These are phyloP conservation scores for Plasmodium coatneyi DNA, from an alignment of 169 alveolate genomes.

Conservation along the genomic window DNA sequence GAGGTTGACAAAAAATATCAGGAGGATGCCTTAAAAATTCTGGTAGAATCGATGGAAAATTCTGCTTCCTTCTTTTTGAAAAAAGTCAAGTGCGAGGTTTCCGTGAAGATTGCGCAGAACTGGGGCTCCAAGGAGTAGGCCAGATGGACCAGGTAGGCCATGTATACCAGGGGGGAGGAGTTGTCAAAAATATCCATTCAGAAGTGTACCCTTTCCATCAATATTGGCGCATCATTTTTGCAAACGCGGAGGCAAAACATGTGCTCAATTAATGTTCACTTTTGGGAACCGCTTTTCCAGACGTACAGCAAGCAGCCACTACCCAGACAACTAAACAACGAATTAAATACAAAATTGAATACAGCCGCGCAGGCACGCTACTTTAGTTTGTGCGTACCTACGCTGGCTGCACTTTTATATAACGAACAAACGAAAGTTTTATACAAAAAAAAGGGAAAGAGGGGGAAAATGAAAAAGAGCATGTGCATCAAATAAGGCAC, in stretches of 20 bases:
- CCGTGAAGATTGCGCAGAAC: conserved; percentile 86
- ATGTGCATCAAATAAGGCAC: background rate
- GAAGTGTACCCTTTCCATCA: background rate
- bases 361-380: background rate
- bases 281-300: background rate
- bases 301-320: background rate
- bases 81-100: conserved; percentile 88
- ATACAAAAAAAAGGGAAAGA: conserved; percentile 18
- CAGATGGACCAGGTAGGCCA: too few relatives aligned
- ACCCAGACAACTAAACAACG: background rate
- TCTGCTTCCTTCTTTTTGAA: conserved; percentile 86
- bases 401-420: background rate
- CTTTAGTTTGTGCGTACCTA: background rate
- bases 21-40: conserved; percentile 81
- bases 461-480: background rate
- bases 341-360: conserved; percentile 22
- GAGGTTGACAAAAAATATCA: conserved; percentile 85
- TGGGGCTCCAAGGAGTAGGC: conserved; percentile 88
- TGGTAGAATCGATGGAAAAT: conserved; percentile 85
- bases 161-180: background rate
- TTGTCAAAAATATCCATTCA: background rate
- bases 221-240: background rate
- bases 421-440: background rate
- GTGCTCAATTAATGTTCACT: background rate
- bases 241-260: background rate